Evolutionary conservation across 116 monocot species (phyloP).

Genomic region (Posidonia oceanica): DNA sequence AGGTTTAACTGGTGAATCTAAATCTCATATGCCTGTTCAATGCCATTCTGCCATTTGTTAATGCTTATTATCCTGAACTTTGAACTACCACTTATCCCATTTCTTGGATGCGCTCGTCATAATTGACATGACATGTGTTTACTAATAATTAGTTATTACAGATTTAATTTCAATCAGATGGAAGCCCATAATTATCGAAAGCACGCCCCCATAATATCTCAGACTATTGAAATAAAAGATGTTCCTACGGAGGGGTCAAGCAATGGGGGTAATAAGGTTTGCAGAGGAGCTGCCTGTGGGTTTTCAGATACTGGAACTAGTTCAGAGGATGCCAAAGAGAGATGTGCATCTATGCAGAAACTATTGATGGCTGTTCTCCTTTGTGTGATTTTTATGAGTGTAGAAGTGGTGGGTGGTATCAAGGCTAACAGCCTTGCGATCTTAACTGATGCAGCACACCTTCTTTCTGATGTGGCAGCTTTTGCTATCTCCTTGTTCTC

Average conservation of each 20-base stretch:
- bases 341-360: slow-evolving; percentile 34
- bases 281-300: slow-evolving; percentile 31
- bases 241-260: slow-evolving; percentile 1
- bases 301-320: slow-evolving; percentile 25
- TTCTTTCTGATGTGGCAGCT: slow-evolving; percentile 62
- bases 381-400: slow-evolving; percentile 47
- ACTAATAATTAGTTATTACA: no score
- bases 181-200: slow-evolving; percentile 9
- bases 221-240: slow-evolving; percentile 22
- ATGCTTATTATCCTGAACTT: no score
- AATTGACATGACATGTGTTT: no score
- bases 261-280: slow-evolving; percentile 13
- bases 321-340: slow-evolving; percentile 36
- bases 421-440: slow-evolving; percentile 64
- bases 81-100: no score
- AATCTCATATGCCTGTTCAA: no score
- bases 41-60: no score
- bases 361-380: slow-evolving; percentile 41
- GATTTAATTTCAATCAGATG: background rate
- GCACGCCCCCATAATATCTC: background rate
- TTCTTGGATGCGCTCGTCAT: no score
- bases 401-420: slow-evolving; percentile 57
- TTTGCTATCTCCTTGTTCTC: slow-evolving; percentile 68
- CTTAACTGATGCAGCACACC: slow-evolving; percentile 69
- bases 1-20: no score